Percentiles rank a stretch among this genome's conserved stretches.
Conservation (phyloP, 306 rosid species). For the Cicer cuneatum region DNA sequence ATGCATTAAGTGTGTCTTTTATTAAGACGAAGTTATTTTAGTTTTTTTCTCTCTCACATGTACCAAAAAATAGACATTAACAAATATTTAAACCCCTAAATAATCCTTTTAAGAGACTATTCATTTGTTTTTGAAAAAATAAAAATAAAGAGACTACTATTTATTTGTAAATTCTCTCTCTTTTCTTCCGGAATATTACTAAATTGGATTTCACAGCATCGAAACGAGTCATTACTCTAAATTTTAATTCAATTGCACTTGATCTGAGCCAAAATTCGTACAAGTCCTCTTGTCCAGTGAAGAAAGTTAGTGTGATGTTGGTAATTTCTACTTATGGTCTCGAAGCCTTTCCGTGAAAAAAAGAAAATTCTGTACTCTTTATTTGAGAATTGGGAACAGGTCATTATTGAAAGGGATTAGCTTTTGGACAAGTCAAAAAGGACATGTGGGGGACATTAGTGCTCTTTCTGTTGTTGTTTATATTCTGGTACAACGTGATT, state of each 20-base stretch:
- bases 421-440: constrained; percentile 57
- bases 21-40: too few relatives aligned
- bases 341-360: constrained; percentile 6
- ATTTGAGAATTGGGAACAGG: constrained; percentile 19
- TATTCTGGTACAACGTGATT: constrained; percentile 28
- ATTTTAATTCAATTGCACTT: background rate
- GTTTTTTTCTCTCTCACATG: too few relatives aligned
- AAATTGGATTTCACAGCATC: too few relatives aligned
- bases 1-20: too few relatives aligned
- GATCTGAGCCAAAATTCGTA: constrained; percentile 5
- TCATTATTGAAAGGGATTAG: constrained; percentile 40
- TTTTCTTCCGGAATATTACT: too few relatives aligned
- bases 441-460: constrained; percentile 47
- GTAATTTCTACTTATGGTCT: background rate
- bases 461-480: constrained; percentile 38
- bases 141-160: too few relatives aligned
- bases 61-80: too few relatives aligned
- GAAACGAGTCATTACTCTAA: too few relatives aligned
- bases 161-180: too few relatives aligned
- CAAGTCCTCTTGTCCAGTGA: background rate
- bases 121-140: too few relatives aligned
- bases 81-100: too few relatives aligned
- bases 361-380: constrained; percentile 37
- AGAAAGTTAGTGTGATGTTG: background rate
- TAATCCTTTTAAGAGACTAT: too few relatives aligned